phyloP scores from a whole-genome alignment of 176 grass and related monocot species.

The Cenchrus purpureus region DNA sequence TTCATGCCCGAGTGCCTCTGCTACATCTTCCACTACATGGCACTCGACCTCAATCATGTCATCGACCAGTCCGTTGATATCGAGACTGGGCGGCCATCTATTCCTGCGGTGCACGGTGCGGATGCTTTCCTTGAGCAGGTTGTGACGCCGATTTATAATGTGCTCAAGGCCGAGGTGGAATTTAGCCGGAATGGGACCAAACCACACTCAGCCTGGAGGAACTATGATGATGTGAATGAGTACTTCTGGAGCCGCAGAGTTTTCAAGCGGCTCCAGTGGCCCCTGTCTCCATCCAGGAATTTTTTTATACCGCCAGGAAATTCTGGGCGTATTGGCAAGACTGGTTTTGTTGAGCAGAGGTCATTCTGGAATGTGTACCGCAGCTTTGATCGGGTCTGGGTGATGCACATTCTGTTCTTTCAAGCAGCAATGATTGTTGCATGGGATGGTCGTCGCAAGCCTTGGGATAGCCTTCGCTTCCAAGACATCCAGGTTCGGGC shows the following conservation, averaged over 20 bases:
- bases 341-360: conserved; percentile 92
- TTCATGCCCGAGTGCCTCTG: conserved; percentile 94
- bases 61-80: conserved; percentile 60
- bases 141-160: conserved; percentile 74
- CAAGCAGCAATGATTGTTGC: conserved; percentile 85
- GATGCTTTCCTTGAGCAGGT: conserved; percentile 76
- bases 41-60: conserved; percentile 77
- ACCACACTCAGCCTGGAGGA: conserved; percentile 89
- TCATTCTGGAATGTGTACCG: conserved; percentile 98
- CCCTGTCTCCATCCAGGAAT: conserved; percentile 46
- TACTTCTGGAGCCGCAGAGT: conserved; percentile 86
- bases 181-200: conserved; percentile 74
- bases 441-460: conserved; percentile 59
- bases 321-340: conserved; percentile 71
- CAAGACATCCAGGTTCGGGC: conserved; percentile 75
- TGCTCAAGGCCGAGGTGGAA: conserved; percentile 59
- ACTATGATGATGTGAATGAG: conserved; percentile 97
- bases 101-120: conserved; percentile 60
- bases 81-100: conserved; percentile 36
- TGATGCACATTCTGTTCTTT: conserved; percentile 87
- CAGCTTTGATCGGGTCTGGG: conserved; percentile 91
- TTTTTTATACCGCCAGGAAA: conserved; percentile 64
- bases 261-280: conserved; percentile 75
- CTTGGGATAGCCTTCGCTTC: conserved; percentile 69
- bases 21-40: conserved; percentile 95